These are phyloP conservation scores for Cymbidium sinense DNA, from an alignment of 106 monocot genomes.

Conservation along the genomic window DNA sequence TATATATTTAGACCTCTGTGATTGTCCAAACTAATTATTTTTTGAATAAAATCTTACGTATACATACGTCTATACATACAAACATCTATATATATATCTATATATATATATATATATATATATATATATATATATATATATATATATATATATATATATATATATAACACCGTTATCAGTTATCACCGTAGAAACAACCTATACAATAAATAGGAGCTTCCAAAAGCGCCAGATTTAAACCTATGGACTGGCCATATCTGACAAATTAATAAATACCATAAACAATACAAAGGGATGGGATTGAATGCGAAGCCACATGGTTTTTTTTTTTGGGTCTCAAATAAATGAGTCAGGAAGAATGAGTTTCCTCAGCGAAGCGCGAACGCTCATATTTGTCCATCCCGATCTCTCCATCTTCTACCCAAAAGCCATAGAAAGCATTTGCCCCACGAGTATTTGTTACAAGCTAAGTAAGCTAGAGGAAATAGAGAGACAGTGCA, in stretches of 20 bases:
- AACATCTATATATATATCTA: no score
- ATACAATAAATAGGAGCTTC: neutral
- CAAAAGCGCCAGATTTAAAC: neutral
- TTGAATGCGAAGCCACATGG: neutral
- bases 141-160: no score
- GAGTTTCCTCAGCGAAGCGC: neutral
- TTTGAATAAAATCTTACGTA: no score
- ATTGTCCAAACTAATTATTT: no score
- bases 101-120: no score
- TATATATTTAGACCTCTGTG: no score
- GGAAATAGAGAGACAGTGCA: neutral
- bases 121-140: no score
- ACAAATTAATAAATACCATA: neutral
- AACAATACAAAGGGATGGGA: neutral
- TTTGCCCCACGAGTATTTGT: neutral
- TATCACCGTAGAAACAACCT: no score
- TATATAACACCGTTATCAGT: no score
- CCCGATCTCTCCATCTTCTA: neutral
- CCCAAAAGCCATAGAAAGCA: neutral
- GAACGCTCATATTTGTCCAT: neutral
- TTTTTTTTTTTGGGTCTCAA: neutral
- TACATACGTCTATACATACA: no score
- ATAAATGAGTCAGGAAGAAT: neutral
- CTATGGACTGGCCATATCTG: neutral
- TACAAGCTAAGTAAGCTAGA: no score